Evolutionary conservation across 768 basidiomycete species (phyloP), one percentile per base, ranked within the genome.

Genomic region (Amanita molliuscula): DNA sequence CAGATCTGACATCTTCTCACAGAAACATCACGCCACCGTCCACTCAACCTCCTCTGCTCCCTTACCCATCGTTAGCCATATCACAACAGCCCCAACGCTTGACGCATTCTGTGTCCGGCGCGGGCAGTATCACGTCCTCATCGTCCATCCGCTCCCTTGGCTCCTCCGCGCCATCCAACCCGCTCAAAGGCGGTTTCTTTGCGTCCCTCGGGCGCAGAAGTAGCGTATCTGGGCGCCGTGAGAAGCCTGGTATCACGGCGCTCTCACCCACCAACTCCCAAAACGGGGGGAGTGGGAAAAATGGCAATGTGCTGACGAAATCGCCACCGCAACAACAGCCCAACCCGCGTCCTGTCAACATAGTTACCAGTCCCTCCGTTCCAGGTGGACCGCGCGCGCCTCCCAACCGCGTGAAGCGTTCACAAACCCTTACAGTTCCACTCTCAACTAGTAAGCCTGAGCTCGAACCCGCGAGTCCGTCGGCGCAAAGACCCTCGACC

Each of bases 351-450:
- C 44, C 51, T 16, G 23, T 50, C 29, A 50, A 50, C 31, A 25
- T 50, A n/a, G 29, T 31, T 11, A 20, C 49, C 10, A 50, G 41
- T 15, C 49, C 49, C 8, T 68, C 75, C 2, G 75, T 85, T 3
- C 85, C 83, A 1, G 84, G 86, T 35, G 87, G 87, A 5, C 86
- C 87, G 8, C 79, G 87, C 16, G 83, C 85, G 0, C 75, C 75
- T 15, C 79, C 82, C 2, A 72, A 68, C 53, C 77, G 86, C 34
- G 67, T 79, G 50, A 72, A 75, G 52, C 76, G 85, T 46, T 79
- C 85, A 6, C 82, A 85, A 58, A 88, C 84, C 25, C 73, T 84
- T 41, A 75, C 69, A 8, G 60, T 58, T 20, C 56, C 65, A 11
- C 67, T 65, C 37, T 52, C 62, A 45, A 53, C 62, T 2, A n/a